A percentile compares a stretch with the other conserved stretches of the same genome.
Conservation (phyloP, 78 protist genomes). For the Dictyostelium purpureum region DNA sequence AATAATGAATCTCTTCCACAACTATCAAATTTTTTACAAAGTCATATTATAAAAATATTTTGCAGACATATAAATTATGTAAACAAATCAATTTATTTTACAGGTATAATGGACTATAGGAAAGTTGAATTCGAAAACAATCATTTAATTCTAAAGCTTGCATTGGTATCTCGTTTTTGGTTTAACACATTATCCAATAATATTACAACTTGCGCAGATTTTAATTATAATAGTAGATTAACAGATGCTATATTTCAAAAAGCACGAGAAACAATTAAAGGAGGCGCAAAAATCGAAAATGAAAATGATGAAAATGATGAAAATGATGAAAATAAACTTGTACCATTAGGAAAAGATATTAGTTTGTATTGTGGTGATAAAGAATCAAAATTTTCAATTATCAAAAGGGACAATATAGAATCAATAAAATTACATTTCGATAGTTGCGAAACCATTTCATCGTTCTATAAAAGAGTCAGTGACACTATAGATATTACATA, state of each 20-base stretch:
- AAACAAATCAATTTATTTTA: neutral
- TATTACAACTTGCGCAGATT: neutral
- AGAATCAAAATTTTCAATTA: constrained; percentile 5
- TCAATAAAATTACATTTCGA: neutral
- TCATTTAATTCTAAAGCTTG: neutral
- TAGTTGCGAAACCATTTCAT: too few species aligned
- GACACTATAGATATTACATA: too few species aligned
- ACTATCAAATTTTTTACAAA: neutral
- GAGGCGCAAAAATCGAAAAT: too few species aligned
- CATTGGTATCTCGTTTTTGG: neutral
- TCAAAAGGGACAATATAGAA: neutral
- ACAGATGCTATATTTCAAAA: too few species aligned
- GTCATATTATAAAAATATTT: neutral
- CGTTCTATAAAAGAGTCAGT: too few species aligned
- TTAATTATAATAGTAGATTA: neutral
- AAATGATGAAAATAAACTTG: too few species aligned
- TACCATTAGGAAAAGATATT: too few species aligned
- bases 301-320: too few species aligned
- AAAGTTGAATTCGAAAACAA: neutral
- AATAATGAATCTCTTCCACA: neutral
- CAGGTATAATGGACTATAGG: neutral
- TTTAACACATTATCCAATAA: constrained; percentile 7
- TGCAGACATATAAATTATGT: neutral
- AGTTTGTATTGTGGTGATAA: neutral
- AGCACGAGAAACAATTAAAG: too few species aligned